Percentiles rank a stretch among this genome's conserved stretches.
Evolutionary conservation across 2,329 filamentous ascomycete species (phyloP).

Genomic region (Dryadomyces sulphureus): DNA sequence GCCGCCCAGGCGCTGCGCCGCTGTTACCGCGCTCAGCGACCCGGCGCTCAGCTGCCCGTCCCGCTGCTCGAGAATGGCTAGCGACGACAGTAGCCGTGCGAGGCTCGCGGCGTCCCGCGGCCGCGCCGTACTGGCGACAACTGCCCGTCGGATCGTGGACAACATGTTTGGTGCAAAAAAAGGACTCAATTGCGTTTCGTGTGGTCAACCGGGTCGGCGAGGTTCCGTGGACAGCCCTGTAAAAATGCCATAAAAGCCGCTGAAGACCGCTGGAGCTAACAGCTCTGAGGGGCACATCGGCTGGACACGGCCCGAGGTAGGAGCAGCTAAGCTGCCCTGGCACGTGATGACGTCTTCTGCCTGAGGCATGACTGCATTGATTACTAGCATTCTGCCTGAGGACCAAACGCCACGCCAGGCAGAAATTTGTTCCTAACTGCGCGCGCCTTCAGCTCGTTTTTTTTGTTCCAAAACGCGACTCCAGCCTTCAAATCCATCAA

Average conservation of each 20-base stretch:
- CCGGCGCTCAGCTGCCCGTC: slow-evolving; percentile 74
- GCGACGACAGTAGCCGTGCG: slow-evolving; percentile 64
- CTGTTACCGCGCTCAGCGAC: slow-evolving; percentile 73
- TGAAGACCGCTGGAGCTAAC: background rate
- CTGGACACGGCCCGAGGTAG: slow-evolving; percentile 24
- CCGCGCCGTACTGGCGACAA: slow-evolving; percentile 1
- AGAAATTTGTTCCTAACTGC: background rate
- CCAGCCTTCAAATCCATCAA: slow-evolving; percentile 3
- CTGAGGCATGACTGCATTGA: background rate
- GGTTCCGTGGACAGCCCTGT: too few species aligned
- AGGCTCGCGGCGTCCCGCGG: slow-evolving; percentile 32
- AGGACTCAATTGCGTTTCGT: background rate
- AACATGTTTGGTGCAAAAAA: slow-evolving; percentile 5
- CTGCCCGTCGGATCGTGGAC: slow-evolving; percentile 9
- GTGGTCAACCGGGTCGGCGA: background rate
- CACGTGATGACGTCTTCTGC: background rate
- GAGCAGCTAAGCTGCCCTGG: background rate
- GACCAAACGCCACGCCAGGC: background rate
- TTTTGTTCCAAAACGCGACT: slow-evolving; percentile 6
- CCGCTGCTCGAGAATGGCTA: slow-evolving; percentile 84
- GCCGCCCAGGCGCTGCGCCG: slow-evolving; percentile 75
- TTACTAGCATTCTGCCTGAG: background rate
- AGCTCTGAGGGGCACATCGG: slow-evolving; percentile 12
- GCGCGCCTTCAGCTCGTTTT: slow-evolving; percentile 3
- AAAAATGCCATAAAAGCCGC: background rate